A percentile compares a stretch with the other conserved stretches of the same genome.
phyloP scores from a whole-genome alignment of 169 alveolate species.

The Plasmodium blacklocki region DNA sequence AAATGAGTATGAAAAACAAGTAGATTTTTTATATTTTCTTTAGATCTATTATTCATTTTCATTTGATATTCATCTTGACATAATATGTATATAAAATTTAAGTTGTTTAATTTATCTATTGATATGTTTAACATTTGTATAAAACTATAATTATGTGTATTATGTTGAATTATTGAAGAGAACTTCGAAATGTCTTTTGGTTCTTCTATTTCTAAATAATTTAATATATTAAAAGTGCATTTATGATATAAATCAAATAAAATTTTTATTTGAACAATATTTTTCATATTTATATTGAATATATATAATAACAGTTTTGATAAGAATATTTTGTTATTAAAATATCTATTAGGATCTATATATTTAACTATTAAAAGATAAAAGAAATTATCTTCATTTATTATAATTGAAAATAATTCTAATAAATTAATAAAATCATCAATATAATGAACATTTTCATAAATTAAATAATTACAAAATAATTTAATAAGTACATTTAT shows the following conservation, averaged over 20 bases:
- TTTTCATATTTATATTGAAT: conserved; percentile 45
- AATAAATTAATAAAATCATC: conserved; percentile 55
- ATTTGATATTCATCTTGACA: conserved; percentile 67
- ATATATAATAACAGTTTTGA: conserved; percentile 45
- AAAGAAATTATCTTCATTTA: conserved; percentile 15
- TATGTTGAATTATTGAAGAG: not conserved
- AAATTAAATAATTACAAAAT: conserved; percentile 53
- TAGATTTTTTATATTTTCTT: conserved; percentile 27
- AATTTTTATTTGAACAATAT: conserved; percentile 31
- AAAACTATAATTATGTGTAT: conserved; percentile 17
- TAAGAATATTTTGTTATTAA: conserved; percentile 25
- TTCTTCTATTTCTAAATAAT: conserved; percentile 5
- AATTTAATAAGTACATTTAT: conserved; percentile 20
- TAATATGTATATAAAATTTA: conserved; percentile 46
- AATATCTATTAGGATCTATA: conserved; percentile 22
- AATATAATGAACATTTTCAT: conserved; percentile 49
- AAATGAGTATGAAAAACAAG: conserved; percentile 20
- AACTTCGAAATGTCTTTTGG: not conserved
- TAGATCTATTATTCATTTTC: conserved; percentile 3
- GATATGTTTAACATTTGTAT: conserved; percentile 15
- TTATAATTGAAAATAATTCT: conserved; percentile 36
- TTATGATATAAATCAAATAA: conserved; percentile 34
- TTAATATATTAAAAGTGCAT: conserved; percentile 38
- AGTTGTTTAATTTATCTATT: conserved; percentile 29
- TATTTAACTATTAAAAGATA: conserved; percentile 16